These are phyloP conservation scores for Sphagnum fallax DNA, from an alignment of 228 moss, liverwort and hornwort genomes.

Conservation along the genomic window DNA sequence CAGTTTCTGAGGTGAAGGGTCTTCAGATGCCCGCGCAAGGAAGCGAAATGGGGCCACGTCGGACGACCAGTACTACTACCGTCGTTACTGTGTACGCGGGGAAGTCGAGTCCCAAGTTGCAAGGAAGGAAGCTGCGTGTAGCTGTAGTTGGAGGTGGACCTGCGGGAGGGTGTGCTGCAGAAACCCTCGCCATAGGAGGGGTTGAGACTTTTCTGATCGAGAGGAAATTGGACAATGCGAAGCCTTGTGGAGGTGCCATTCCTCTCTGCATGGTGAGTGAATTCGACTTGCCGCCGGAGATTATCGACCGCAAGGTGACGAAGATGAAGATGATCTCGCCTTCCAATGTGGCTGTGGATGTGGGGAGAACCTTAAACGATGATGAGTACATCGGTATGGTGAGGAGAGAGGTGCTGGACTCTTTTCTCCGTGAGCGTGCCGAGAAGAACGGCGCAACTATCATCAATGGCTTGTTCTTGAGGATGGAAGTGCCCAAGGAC, in stretches of 20 bases:
- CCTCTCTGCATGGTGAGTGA: constrained; percentile 96
- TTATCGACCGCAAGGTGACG: constrained; percentile 96
- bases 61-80: constrained; percentile 14
- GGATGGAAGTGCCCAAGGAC: constrained; percentile 86
- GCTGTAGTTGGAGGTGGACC: constrained; percentile 95
- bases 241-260: constrained; percentile 97
- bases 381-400: constrained; percentile 99
- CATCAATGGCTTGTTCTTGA: constrained; percentile 81
- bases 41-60: neutral
- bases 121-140: constrained; percentile 85
- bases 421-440: constrained; percentile 83
- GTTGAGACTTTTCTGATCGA: constrained; percentile 89
- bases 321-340: constrained; percentile 99
- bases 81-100: constrained; percentile 62
- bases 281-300: constrained; percentile 70
- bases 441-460: constrained; percentile 53
- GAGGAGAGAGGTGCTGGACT: constrained; percentile 84
- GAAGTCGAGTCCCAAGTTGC: constrained; percentile 51
- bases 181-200: constrained; percentile 70
- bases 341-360: constrained; percentile 89
- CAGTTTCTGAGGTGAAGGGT: neutral
- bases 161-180: constrained; percentile 87
- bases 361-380: constrained; percentile 85
- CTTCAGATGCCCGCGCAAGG: neutral
- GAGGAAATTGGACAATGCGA: constrained; percentile 94